A percentile compares a stretch with the other conserved stretches of the same genome.
Conservation (phyloP, 495 filamentous ascomycete genomes). For the Aspergillus bridgeri region DNA sequence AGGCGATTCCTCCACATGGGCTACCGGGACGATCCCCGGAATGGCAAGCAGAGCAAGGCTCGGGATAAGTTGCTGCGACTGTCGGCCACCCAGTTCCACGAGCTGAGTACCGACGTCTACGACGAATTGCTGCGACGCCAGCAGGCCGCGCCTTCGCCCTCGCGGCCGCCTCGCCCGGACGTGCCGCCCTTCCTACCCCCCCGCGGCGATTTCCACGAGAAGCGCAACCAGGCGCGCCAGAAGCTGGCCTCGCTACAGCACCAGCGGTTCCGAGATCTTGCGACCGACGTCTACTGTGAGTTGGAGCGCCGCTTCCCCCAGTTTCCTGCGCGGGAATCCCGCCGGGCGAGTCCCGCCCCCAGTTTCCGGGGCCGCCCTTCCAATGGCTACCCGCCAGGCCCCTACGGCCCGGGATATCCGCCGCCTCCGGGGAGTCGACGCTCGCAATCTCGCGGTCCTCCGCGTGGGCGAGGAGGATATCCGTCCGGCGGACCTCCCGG, state of each 20-base stretch:
- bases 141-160: constrained; percentile 55
- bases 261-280: constrained; percentile 82
- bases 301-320: constrained; percentile 85
- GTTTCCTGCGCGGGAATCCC: constrained; percentile 64
- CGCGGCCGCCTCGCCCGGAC: constrained; percentile 48
- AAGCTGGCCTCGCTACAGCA: constrained; percentile 85
- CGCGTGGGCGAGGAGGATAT: constrained; percentile 38
- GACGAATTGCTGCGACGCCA: constrained; percentile 91
- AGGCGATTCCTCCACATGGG: constrained; percentile 68
- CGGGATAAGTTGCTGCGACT: constrained; percentile 88
- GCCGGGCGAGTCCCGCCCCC: constrained; percentile 66
- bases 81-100: constrained; percentile 89
- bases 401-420: constrained; percentile 34
- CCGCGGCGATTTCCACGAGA: constrained; percentile 86
- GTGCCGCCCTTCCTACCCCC: constrained; percentile 72
- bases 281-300: constrained; percentile 94
- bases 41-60: constrained; percentile 76
- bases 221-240: constrained; percentile 92
- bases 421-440: constrained; percentile 36
- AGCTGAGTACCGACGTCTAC: constrained; percentile 95
- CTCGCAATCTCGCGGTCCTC: constrained; percentile 40
- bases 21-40: constrained; percentile 69
- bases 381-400: constrained; percentile 40
- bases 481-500: constrained; percentile 38
- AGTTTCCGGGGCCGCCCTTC: constrained; percentile 54